Conservation (phyloP, 306 rosid species). For the Potentilla sterilis region DNA sequence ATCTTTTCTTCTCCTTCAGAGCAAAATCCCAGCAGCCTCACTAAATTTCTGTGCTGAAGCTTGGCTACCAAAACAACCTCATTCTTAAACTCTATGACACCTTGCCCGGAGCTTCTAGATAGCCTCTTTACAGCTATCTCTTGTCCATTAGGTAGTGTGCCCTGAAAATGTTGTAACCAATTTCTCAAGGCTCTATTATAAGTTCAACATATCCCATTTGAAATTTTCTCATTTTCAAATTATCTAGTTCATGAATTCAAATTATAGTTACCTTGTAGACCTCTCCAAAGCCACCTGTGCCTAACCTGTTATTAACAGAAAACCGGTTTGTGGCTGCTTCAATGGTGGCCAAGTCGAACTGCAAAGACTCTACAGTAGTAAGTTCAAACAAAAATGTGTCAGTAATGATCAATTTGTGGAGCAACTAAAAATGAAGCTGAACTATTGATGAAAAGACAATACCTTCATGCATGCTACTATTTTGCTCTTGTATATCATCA, state of each 20-base stretch:
- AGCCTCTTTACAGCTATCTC: too few species aligned
- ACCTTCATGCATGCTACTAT: neutral
- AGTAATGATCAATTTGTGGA: too few species aligned
- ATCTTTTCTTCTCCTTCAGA: slow-evolving; percentile 7
- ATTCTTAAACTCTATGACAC: neutral
- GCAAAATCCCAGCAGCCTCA: neutral
- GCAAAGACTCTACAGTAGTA: neutral
- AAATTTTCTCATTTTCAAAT: too few species aligned
- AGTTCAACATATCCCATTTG: too few species aligned
- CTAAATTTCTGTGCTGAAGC: slow-evolving; percentile 5
- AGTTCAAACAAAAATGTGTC: neutral
- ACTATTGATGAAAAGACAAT: neutral
- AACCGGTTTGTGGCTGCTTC: neutral
- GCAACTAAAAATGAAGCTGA: too few species aligned
- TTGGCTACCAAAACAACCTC: slow-evolving; percentile 1
- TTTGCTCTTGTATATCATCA: neutral
- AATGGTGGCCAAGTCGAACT: neutral
- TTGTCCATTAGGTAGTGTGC: too few species aligned
- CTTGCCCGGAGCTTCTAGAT: too few species aligned
- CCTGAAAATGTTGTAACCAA: too few species aligned
- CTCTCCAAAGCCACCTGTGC: neutral
- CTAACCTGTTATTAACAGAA: neutral
- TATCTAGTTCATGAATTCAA: too few species aligned
- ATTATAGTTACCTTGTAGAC: neutral
- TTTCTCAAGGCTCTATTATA: too few species aligned